A percentile compares a stretch with the other conserved stretches of the same genome.
These are phyloP conservation scores for Pichia sp. DNA, from an alignment of 1,139 yeast genomes.

Conservation along the genomic window DNA sequence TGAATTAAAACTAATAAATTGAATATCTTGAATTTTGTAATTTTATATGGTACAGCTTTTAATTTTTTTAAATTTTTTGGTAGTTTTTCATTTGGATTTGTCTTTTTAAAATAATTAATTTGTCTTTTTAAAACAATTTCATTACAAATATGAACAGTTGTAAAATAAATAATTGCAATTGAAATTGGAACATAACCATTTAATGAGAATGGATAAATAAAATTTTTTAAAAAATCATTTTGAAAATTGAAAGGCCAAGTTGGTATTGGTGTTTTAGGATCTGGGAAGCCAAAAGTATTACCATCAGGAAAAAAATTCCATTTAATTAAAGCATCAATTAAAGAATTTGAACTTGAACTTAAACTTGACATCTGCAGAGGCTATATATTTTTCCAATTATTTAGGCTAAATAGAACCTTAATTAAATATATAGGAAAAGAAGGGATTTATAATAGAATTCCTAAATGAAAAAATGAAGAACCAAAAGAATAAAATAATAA, in stretches of 20 bases:
- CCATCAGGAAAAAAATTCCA: slow-evolving; percentile 22
- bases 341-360: too few species aligned
- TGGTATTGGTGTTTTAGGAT: slow-evolving; percentile 20
- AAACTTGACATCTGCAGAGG: too few species aligned
- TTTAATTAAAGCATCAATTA: slow-evolving; percentile 16
- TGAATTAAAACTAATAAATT: slow-evolving; percentile 55
- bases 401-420: too few species aligned
- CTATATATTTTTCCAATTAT: too few species aligned
- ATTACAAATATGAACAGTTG: slow-evolving; percentile 53
- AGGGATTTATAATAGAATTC: too few species aligned
- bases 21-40: slow-evolving; percentile 45
- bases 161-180: slow-evolving; percentile 55
- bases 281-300: slow-evolving; percentile 22
- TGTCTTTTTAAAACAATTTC: slow-evolving; percentile 29
- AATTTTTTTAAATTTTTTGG: slow-evolving; percentile 31
- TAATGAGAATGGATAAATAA: slow-evolving; percentile 32
- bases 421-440: too few species aligned
- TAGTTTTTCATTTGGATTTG: slow-evolving; percentile 20
- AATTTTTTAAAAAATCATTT: slow-evolving; percentile 15
- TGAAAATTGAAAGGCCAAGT: slow-evolving; percentile 26
- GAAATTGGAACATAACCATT: slow-evolving; percentile 46
- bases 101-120: slow-evolving; percentile 22
- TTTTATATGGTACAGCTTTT: slow-evolving; percentile 50
- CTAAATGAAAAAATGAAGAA: too few species aligned
- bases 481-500: too few species aligned